Conservation (phyloP, 805 yeast genomes). For the Kodamaea kaohsiungensis region DNA sequence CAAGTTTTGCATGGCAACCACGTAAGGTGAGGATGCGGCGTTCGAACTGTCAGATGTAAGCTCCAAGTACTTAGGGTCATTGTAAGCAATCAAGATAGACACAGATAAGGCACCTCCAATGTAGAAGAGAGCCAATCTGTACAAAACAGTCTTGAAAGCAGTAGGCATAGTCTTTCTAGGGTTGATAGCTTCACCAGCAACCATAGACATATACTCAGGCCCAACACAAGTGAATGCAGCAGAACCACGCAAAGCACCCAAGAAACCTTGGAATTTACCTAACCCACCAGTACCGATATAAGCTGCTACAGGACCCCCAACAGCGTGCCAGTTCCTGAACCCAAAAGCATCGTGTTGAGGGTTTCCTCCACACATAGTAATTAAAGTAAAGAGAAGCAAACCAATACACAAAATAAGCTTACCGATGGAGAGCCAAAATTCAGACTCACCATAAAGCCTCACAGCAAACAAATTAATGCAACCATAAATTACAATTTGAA, state of each 20-base stretch:
- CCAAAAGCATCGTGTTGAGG: constrained; percentile 51
- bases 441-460: constrained; percentile 37
- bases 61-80: constrained; percentile 21
- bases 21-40: constrained; percentile 69
- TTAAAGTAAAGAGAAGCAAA: constrained; percentile 34
- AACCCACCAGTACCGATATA: constrained; percentile 50
- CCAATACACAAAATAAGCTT: constrained; percentile 34
- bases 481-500: constrained; percentile 39
- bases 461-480: constrained; percentile 33
- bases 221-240: constrained; percentile 31
- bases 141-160: constrained; percentile 61
- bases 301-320: constrained; percentile 45
- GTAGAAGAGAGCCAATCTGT: constrained; percentile 47
- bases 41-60: constrained; percentile 22
- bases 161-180: constrained; percentile 64
- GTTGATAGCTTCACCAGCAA: constrained; percentile 57
- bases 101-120: constrained; percentile 41
- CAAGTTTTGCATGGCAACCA: constrained; percentile 74
- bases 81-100: constrained; percentile 37
- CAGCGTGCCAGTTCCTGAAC: constrained; percentile 44
- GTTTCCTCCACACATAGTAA: constrained; percentile 42
- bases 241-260: constrained; percentile 25
- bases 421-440: constrained; percentile 36
- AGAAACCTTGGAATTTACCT: constrained; percentile 41
- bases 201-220: constrained; percentile 57